These are phyloP conservation scores for Balansia obtecta DNA, from an alignment of 2,329 filamentous ascomycete species.

Conservation along the genomic window DNA sequence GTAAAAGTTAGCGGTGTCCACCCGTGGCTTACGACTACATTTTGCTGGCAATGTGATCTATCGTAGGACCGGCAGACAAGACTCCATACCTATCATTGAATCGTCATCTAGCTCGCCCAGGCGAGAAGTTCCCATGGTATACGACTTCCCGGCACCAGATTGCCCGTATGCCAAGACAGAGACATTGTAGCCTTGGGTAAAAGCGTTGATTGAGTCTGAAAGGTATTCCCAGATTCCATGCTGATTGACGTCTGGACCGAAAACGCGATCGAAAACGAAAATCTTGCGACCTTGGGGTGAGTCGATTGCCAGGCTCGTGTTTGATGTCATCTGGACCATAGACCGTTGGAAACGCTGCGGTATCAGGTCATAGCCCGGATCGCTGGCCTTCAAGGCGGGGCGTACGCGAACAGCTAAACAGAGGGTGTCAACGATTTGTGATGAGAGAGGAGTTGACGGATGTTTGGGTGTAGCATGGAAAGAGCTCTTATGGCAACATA, in stretches of 20 bases:
- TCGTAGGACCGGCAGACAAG: neutral
- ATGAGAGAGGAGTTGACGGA: neutral
- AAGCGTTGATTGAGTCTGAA: constrained; percentile 76
- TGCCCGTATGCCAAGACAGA: constrained; percentile 94
- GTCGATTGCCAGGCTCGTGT: constrained; percentile 78
- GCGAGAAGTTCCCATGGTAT: constrained; percentile 95
- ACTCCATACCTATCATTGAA: constrained; percentile 57
- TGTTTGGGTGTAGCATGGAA: no score
- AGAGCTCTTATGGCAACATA: neutral
- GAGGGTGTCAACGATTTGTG: constrained; percentile 1
- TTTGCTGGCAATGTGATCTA: no score
- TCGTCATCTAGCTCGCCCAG: constrained; percentile 61
- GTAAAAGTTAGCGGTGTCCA: neutral
- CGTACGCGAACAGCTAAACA: constrained; percentile 76
- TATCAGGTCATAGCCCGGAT: constrained; percentile 90
- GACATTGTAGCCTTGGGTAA: constrained; percentile 95
- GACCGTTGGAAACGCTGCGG: constrained; percentile 89
- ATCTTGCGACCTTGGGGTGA: constrained; percentile 85
- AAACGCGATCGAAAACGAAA: constrained; percentile 94
- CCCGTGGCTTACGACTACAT: neutral
- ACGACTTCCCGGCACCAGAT: constrained; percentile 94
- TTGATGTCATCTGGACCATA: constrained; percentile 79
- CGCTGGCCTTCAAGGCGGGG: constrained; percentile 67
- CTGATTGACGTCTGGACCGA: constrained; percentile 70
- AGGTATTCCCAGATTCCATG: constrained; percentile 93